A percentile compares a stretch with the other conserved stretches of the same genome.
Conservation (phyloP, 164 flowering plant species). For the Nelumbo lutea region DNA sequence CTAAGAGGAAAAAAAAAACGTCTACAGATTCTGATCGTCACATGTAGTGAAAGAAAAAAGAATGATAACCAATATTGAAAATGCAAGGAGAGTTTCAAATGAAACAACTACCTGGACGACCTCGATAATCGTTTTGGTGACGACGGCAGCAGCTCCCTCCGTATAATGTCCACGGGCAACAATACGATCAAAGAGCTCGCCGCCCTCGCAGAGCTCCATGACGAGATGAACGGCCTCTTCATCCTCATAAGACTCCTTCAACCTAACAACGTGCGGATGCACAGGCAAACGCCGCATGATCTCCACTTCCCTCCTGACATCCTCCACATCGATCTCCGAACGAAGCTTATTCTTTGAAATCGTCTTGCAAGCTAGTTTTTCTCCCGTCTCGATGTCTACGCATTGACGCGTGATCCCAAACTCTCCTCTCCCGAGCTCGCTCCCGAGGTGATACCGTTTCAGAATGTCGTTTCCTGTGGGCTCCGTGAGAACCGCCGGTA, state of each 20-base stretch:
- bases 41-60: too few species aligned
- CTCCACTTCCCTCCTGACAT: constrained; percentile 77
- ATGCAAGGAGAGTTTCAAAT: not conserved
- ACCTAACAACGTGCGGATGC: constrained; percentile 57
- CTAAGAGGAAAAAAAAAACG: too few species aligned
- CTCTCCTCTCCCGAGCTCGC: constrained; percentile 78
- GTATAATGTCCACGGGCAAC: constrained; percentile 73
- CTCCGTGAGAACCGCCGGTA: constrained; percentile 17
- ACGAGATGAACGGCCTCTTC: constrained; percentile 52
- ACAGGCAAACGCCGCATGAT: constrained; percentile 68
- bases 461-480: constrained; percentile 29
- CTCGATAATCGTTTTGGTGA: constrained; percentile 53
- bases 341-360: constrained; percentile 59
- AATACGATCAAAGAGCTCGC: constrained; percentile 81
- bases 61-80: too few species aligned
- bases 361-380: constrained; percentile 56
- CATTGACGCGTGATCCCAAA: constrained; percentile 66
- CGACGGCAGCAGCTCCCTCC: constrained; percentile 61
- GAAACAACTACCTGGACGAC: constrained; percentile 44
- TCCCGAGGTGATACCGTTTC: constrained; percentile 35
- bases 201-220: constrained; percentile 84
- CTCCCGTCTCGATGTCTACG: constrained; percentile 33
- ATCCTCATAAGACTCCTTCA: constrained; percentile 69
- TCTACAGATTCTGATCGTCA: too few species aligned
- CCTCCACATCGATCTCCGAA: constrained; percentile 70